Evolutionary conservation across 163 green algal genomes (phyloP), one percentile per base, ranked within the genome.

Genomic region (Chloromonas sp.): DNA sequence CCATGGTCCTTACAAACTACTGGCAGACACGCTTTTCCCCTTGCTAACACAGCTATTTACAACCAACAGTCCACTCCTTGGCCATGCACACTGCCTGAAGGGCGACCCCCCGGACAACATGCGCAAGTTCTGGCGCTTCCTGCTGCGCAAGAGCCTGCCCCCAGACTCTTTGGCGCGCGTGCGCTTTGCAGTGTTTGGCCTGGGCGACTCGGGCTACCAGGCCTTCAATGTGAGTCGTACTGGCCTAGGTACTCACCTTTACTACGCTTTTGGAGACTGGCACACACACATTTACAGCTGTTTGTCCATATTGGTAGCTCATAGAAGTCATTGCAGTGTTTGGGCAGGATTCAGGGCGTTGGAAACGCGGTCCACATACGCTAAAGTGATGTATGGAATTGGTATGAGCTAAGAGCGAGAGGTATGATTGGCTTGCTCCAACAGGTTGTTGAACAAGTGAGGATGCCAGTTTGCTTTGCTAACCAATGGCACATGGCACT

Each of bases 171-270:
- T 99, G 81, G 59, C 71, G 0, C 86, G 66, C 1, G 60, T 94
- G 62, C 15, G 60, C 0, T 93, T 88, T 14, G 95, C 94, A 13
- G 95, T 98, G 11, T 99, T 99, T 92, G 97, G 97, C 0, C 89
- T 99, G 57, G 97, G 97, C 0, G 97, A 99, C 91, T 98, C 95
- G 81, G 92, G 93, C 13, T 99, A 99, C 86, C 83, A 92, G 3
- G 93, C 98, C 78, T 99, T 96, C 92, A 99, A 99, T 83, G 91
- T 95, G 3, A 84, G 66, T 11, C 5, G 66, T 36, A 36, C 36
- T 36, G 36, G 36, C 36, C 36, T 36, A 36, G 36, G 36, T 36
- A 36, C 36, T 36, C 36, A 36, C 36, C 36, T 36, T 36, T 36
- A 36, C 36, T 36, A 36, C 36, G 36, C 36, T 36, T 36, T 36